phyloP scores from a whole-genome alignment of 768 basidiomycete genomes.

The Gymnopilus dilepis region DNA sequence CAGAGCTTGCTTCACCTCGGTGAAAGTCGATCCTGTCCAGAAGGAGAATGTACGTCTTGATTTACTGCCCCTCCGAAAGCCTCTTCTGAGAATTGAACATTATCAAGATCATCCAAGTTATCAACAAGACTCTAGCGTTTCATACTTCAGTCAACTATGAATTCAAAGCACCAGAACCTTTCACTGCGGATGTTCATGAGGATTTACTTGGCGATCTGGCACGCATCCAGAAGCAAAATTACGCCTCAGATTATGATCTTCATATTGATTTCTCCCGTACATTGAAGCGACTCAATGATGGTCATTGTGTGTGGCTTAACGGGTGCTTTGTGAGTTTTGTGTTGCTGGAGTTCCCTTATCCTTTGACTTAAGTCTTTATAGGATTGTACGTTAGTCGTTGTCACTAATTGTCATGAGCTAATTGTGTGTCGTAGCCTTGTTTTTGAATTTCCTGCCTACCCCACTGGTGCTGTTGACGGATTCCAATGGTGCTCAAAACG shows the following conservation, averaged over 20 bases:
- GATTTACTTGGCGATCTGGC: slow-evolving; percentile 57
- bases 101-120: slow-evolving; percentile 60
- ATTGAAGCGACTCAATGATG: slow-evolving; percentile 61
- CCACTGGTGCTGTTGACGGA: slow-evolving; percentile 55
- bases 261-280: slow-evolving; percentile 63
- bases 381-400: slow-evolving; percentile 42
- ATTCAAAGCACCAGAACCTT: slow-evolving; percentile 57
- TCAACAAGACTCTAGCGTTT: slow-evolving; percentile 64
- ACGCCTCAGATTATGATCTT: slow-evolving; percentile 58
- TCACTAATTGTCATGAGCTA: not conserved
- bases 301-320: slow-evolving; percentile 62
- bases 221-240: slow-evolving; percentile 48
- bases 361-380: slow-evolving; percentile 6
- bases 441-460: slow-evolving; percentile 53
- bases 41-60: slow-evolving; percentile 53
- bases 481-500: slow-evolving; percentile 46
- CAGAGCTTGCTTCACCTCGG: slow-evolving; percentile 56
- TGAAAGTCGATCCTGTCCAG: slow-evolving; percentile 49
- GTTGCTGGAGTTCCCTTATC: not conserved
- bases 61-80: not conserved
- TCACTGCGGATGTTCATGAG: slow-evolving; percentile 59
- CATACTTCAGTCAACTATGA: slow-evolving; percentile 69
- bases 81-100: not conserved
- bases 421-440: slow-evolving; percentile 38
- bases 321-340: slow-evolving; percentile 45